phyloP scores from a whole-genome alignment of 2,329 filamentous ascomycete species.

The Neofusicoccum umdonicola region DNA sequence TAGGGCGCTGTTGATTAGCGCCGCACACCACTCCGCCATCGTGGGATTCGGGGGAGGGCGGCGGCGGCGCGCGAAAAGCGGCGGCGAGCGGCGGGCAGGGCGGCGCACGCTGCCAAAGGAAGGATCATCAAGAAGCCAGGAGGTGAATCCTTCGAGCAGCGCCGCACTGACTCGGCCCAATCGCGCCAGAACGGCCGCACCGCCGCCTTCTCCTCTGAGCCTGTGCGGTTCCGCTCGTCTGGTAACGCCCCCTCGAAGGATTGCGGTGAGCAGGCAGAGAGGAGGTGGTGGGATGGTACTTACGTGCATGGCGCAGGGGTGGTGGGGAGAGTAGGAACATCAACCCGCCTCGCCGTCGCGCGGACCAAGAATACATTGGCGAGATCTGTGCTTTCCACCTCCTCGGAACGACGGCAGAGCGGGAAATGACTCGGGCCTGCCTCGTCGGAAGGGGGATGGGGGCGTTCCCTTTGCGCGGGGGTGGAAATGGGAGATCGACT shows the following conservation, averaged over 20 bases:
- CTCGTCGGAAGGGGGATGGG: not conserved
- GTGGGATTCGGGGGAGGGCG: not conserved
- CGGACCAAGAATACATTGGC: not conserved
- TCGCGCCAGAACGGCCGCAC: not conserved
- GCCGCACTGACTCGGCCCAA: conserved; percentile 9
- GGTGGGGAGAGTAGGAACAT: not conserved
- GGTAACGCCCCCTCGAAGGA: too few relatives aligned
- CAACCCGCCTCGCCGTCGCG: not conserved
- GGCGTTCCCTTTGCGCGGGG: not conserved
- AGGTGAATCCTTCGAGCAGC: conserved; percentile 12
- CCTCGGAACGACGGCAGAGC: not conserved
- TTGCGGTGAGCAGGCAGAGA: not conserved
- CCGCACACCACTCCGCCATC: not conserved
- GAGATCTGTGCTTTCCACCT: not conserved
- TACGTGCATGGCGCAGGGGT: conserved; percentile 4
- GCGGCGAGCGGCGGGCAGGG: not conserved
- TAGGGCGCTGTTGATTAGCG: not conserved
- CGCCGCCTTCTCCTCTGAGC: not conserved
- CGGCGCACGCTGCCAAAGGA: not conserved
- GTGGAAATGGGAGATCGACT: not conserved
- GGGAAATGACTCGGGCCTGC: not conserved
- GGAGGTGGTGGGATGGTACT: not conserved
- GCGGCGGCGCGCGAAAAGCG: not conserved
- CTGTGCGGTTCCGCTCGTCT: too few relatives aligned
- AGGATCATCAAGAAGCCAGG: conserved; percentile 14